Conservation (phyloP, 1,284 basidiomycete species). For the Sporisorium graminicola region DNA sequence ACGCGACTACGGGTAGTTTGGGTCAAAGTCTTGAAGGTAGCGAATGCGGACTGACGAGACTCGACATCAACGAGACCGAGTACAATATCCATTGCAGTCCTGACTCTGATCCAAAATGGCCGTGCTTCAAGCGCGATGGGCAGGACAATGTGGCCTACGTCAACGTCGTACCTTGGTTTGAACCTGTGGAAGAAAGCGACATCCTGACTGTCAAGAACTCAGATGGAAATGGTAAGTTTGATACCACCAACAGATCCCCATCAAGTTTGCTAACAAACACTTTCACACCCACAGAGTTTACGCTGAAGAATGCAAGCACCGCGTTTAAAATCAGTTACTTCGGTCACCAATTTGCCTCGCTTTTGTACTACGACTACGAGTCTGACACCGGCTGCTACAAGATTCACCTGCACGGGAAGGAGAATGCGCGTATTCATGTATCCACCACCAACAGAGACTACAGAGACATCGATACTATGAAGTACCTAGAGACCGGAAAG, state of each 20-base stretch:
- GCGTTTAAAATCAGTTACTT: slow-evolving; percentile 5
- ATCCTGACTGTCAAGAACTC: neutral
- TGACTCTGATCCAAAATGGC: slow-evolving; percentile 4
- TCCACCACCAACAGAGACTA: neutral
- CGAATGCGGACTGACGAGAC: neutral
- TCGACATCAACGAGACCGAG: neutral
- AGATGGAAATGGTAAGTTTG: too few species aligned
- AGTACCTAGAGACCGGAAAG: slow-evolving; percentile 10
- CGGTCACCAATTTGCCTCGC: neutral
- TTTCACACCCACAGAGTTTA: too few species aligned
- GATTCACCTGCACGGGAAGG: slow-evolving; percentile 6
- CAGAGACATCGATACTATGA: slow-evolving; percentile 15
- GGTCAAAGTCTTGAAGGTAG: neutral
- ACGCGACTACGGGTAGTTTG: neutral
- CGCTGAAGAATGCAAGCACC: slow-evolving; percentile 1
- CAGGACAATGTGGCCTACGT: neutral
- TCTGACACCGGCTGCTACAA: slow-evolving; percentile 23
- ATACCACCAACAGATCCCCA: too few species aligned
- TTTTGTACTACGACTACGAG: slow-evolving; percentile 19
- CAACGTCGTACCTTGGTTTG: slow-evolving; percentile 1
- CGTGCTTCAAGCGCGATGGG: slow-evolving; percentile 13
- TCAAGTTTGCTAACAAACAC: too few species aligned
- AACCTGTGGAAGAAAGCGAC: neutral
- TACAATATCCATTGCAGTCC: slow-evolving; percentile 10
- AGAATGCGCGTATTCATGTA: slow-evolving; percentile 3